Conservation (phyloP, 352 stramenopile species). For the Pythium myriotylum region DNA sequence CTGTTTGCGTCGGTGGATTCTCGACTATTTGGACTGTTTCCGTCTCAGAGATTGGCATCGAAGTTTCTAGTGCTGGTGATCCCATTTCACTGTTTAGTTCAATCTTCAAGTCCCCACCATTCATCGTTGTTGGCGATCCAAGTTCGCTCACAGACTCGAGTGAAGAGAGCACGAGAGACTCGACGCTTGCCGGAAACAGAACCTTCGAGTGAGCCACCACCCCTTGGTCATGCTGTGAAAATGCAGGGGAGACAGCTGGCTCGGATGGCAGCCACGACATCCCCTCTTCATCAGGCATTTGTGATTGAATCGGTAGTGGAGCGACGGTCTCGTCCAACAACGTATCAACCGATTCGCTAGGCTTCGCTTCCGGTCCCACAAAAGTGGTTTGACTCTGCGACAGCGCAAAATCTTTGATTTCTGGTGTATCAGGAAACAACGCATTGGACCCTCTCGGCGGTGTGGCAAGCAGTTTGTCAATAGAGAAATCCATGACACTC, state of each 20-base stretch:
- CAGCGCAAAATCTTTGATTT: no score
- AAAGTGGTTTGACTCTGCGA: no score
- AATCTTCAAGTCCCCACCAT: slow-evolving; percentile 11
- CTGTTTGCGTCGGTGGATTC: neutral
- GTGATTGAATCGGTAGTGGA: no score
- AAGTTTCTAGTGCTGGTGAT: neutral
- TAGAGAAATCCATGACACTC: slow-evolving; percentile 19
- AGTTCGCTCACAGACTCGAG: slow-evolving; percentile 24
- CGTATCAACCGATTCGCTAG: no score
- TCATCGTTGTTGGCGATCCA: slow-evolving; percentile 1
- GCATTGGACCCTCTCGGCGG: neutral
- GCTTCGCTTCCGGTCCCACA: no score
- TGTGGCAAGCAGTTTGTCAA: slow-evolving; percentile 25
- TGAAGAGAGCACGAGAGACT: slow-evolving; percentile 24
- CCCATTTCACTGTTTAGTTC: slow-evolving; percentile 24
- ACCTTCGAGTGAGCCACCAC: neutral
- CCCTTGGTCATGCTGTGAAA: no score
- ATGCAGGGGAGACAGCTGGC: no score
- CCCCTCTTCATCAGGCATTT: no score
- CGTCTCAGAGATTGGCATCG: neutral
- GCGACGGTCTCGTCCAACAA: no score
- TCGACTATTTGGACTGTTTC: neutral
- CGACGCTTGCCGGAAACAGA: neutral
- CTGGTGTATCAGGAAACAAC: neutral
- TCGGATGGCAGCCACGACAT: no score